These are phyloP conservation scores for Penicillium brevicompactum DNA, from an alignment of 2,329 filamentous ascomycete species.

Conservation along the genomic window DNA sequence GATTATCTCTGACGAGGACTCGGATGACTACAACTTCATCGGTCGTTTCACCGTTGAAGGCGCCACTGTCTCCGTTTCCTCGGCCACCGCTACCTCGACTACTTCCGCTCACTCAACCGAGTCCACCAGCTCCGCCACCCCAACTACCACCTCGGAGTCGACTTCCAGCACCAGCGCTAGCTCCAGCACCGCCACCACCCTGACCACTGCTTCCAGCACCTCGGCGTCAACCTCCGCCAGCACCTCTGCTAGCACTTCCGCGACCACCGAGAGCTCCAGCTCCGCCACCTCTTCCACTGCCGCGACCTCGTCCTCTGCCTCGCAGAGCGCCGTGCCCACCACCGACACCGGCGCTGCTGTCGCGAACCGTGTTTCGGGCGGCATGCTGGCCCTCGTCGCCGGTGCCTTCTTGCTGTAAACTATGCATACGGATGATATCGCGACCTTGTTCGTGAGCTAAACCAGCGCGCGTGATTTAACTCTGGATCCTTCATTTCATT, in stretches of 20 bases:
- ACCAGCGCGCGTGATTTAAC: background rate
- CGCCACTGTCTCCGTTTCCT: slow-evolving; percentile 38
- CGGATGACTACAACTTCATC: slow-evolving; percentile 53
- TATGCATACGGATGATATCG: background rate
- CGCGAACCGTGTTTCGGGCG: slow-evolving; percentile 36
- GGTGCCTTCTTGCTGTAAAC: slow-evolving; percentile 39
- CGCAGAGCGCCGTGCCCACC: slow-evolving; percentile 29
- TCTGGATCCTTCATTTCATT: background rate
- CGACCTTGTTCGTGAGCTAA: background rate
- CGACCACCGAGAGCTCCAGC: slow-evolving; percentile 8
- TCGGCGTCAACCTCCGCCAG: slow-evolving; percentile 19
- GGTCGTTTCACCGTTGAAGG: slow-evolving; percentile 54
- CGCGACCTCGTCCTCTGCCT: slow-evolving; percentile 21
- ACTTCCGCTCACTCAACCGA: slow-evolving; percentile 23
- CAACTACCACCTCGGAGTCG: slow-evolving; percentile 14
- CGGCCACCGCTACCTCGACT: slow-evolving; percentile 34
- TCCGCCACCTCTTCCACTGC: slow-evolving; percentile 21
- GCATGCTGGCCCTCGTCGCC: slow-evolving; percentile 38
- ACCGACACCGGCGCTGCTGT: slow-evolving; percentile 31
- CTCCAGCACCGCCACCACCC: slow-evolving; percentile 26
- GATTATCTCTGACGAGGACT: slow-evolving; percentile 53
- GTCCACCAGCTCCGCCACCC: slow-evolving; percentile 16
- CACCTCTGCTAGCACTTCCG: slow-evolving; percentile 23
- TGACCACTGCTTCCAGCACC: slow-evolving; percentile 20
- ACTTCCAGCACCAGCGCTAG: slow-evolving; percentile 25